These are phyloP conservation scores for Thielaviopsis cerberus DNA, from an alignment of 2,329 filamentous ascomycete genomes.

Conservation along the genomic window DNA sequence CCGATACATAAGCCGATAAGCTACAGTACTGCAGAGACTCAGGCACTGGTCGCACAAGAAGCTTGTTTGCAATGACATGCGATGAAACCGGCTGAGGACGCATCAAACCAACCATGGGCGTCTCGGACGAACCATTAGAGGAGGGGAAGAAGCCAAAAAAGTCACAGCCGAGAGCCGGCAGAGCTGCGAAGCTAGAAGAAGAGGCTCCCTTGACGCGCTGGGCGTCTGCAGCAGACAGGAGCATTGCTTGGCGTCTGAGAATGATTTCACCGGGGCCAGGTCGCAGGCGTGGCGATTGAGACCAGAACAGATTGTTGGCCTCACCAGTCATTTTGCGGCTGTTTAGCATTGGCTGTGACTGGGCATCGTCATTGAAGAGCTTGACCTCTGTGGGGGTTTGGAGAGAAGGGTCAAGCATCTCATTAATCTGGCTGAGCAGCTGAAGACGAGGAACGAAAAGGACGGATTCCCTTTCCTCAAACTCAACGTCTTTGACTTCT, in stretches of 20 bases:
- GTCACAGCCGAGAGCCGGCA: neutral
- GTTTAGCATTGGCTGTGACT: neutral
- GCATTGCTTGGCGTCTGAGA: neutral
- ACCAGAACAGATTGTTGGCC: neutral
- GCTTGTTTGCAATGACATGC: neutral
- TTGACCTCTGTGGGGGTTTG: neutral
- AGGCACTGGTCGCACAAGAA: neutral
- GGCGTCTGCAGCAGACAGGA: neutral
- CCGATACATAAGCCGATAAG: constrained; percentile 6
- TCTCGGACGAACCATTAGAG: neutral
- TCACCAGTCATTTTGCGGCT: neutral
- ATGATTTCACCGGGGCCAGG: neutral
- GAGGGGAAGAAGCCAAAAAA: constrained; percentile 5
- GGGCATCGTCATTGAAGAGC: neutral
- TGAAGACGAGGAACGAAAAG: constrained; percentile 28
- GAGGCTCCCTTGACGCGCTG: neutral
- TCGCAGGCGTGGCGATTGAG: neutral
- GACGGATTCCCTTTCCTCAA: constrained; percentile 20
- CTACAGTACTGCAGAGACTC: constrained; percentile 3
- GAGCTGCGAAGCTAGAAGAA: neutral
- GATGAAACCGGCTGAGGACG: neutral
- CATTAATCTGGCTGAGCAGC: constrained; percentile 24
- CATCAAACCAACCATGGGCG: constrained; percentile 4
- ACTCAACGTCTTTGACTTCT: constrained; percentile 19
- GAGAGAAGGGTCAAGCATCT: constrained; percentile 22